A percentile compares a stretch with the other conserved stretches of the same genome.
Conservation (phyloP, 1,284 basidiomycete species). For the Crepidotus sp. region DNA sequence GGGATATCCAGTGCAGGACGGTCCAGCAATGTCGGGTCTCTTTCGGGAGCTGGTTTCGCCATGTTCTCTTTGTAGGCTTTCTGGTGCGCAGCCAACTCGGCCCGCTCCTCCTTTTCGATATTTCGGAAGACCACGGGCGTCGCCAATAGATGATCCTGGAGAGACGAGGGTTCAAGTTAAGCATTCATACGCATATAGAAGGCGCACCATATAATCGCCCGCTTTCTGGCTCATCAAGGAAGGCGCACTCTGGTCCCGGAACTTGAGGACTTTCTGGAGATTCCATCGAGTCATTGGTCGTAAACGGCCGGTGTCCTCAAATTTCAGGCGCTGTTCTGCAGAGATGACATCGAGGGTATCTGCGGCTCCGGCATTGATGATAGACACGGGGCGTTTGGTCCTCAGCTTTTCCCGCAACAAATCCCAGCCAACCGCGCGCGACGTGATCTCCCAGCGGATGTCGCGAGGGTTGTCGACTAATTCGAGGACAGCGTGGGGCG, state of each 20-base stretch:
- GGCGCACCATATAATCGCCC: slow-evolving; percentile 40
- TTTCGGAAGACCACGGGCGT: slow-evolving; percentile 37
- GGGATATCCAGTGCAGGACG: background rate
- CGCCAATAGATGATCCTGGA: slow-evolving; percentile 46
- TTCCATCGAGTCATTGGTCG: slow-evolving; percentile 60
- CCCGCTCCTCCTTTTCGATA: slow-evolving; percentile 19
- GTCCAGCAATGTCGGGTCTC: background rate
- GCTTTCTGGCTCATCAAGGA: slow-evolving; percentile 37
- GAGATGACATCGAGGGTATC: slow-evolving; percentile 39
- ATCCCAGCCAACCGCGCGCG: slow-evolving; percentile 78
- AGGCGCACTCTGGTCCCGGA: slow-evolving; percentile 37
- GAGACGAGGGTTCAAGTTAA: background rate
- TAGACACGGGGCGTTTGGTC: slow-evolving; percentile 32
- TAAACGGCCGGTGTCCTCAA: slow-evolving; percentile 33
- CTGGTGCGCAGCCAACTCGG: slow-evolving; percentile 1
- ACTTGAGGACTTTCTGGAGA: slow-evolving; percentile 59
- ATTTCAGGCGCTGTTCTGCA: slow-evolving; percentile 34
- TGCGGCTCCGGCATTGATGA: slow-evolving; percentile 44
- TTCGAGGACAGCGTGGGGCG: slow-evolving; percentile 86
- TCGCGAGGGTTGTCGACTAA: slow-evolving; percentile 92
- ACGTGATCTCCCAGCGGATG: slow-evolving; percentile 78
- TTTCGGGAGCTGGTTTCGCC: slow-evolving; percentile 21
- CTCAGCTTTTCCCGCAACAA: slow-evolving; percentile 47
- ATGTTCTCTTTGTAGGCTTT: slow-evolving; percentile 25
- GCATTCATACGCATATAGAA: background rate